Base-by-base conservation (phyloP, 345 rosid species). In the Bruguiera sexangula region DNA sequence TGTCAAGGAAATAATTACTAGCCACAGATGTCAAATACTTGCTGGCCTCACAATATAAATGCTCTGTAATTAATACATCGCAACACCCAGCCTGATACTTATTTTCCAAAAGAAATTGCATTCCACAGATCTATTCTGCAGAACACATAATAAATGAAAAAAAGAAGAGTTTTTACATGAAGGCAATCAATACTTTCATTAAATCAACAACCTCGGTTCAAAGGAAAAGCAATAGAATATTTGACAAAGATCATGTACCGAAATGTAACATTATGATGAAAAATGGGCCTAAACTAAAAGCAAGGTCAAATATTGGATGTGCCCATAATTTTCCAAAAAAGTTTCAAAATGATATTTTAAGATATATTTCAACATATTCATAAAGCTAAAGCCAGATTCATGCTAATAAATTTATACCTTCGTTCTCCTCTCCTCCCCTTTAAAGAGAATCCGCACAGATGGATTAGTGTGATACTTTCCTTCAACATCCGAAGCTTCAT, bases 391-490 rank as follows among this genome's bases (percentile, higher is more conserved):
- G 60, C 5, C 60, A 43, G 5, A 43, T 15, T 11, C 5, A 13
- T 43, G 3, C 3, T 1, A 56, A 56, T 24, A 15, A 56, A 24
- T 27, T 21, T 21, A 24, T 67, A 89, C 98, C 98, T 94, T 94
- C 5, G 97, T 94, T 76, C 75, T 94, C 64, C 67, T 88, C 76
- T 91, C 94, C 76, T 89, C 92, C 27, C 98, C 97, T 79, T 79
- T 82, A 76, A 91, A 91, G 68, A 85, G 79, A 69, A 91, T 37
- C 71, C 90, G 80, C 16, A 69, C 98, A 36, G 78, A 83, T 9
- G 98, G 98, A 75, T 93, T 93, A 19, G 86, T 91, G 71, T 93
- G 98, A 76, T 91, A 84, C 86, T 93, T 93, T 37, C 98, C 98
- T 80, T 93, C 98, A 78, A 91, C 83, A 74, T 89, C 96, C 68